These are phyloP conservation scores for Oryza officinalis DNA, from an alignment of 176 grass and related monocot species.

Conservation along the genomic window DNA sequence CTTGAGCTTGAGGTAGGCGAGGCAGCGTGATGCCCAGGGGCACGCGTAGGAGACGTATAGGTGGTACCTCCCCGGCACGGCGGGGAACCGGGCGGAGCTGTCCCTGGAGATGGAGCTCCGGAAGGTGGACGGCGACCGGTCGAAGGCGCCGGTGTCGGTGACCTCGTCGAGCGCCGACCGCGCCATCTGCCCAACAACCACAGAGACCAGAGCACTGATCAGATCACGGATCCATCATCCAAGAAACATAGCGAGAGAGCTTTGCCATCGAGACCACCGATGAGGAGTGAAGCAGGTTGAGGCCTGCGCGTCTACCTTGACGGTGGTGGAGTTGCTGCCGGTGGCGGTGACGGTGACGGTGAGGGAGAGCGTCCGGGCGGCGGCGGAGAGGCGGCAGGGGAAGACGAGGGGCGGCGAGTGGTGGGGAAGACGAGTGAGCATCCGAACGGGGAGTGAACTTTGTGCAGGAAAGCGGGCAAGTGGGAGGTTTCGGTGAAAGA, in stretches of 20 bases:
- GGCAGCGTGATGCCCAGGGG: slow-evolving; percentile 69
- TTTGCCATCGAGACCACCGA: too few relatives aligned
- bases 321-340: not conserved
- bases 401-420: not conserved
- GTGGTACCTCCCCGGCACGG: slow-evolving; percentile 76
- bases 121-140: slow-evolving; percentile 76
- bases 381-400: not conserved
- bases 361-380: slow-evolving; percentile 14
- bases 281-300: too few relatives aligned
- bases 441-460: not conserved
- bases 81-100: slow-evolving; percentile 58
- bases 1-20: slow-evolving; percentile 91
- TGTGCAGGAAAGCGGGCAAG: too few relatives aligned
- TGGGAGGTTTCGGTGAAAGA: too few relatives aligned
- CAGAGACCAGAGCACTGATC: slow-evolving; percentile 6
- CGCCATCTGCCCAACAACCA: slow-evolving; percentile 56
- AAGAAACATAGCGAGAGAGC: not conserved
- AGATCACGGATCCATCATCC: not conserved
- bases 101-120: slow-evolving; percentile 77
- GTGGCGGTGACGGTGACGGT: too few relatives aligned
- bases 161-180: slow-evolving; percentile 79
- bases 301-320: too few relatives aligned
- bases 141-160: slow-evolving; percentile 73
- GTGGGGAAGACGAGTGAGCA: not conserved
- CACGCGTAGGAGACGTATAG: slow-evolving; percentile 96